Evolutionary conservation across 2,329 filamentous ascomycete genomes (phyloP).

Genomic region (Phialophora macrospora): DNA sequence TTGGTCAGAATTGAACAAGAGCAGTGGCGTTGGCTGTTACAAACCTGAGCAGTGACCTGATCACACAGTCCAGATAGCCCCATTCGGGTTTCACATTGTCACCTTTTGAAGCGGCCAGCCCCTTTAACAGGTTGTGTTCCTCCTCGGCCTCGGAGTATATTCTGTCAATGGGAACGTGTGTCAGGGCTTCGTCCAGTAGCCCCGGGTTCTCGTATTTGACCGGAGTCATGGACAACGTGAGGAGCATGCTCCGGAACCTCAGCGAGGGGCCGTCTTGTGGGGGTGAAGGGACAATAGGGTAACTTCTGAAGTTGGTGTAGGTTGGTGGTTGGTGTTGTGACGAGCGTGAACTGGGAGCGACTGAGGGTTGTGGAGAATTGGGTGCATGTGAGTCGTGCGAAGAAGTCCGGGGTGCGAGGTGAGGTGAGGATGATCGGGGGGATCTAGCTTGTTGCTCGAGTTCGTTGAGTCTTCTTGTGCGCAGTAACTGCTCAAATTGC

Average conservation of each 20-base stretch:
- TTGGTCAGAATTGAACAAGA: conserved; percentile 23
- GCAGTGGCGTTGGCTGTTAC: conserved; percentile 42
- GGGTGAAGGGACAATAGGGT: conserved; percentile 74
- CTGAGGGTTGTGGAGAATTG: conserved; percentile 39
- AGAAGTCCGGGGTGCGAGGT: conserved; percentile 30
- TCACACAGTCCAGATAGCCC: conserved; percentile 97
- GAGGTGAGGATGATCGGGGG: conserved; percentile 49
- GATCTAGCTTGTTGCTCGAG: conserved; percentile 68
- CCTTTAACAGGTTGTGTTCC: conserved; percentile 83
- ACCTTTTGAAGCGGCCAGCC: conserved; percentile 85
- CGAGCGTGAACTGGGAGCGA: conserved; percentile 43
- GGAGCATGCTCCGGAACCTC: conserved; percentile 79
- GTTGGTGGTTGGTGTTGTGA: conserved; percentile 55
- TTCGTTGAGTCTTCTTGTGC: conserved; percentile 84
- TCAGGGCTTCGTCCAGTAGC: conserved; percentile 86
- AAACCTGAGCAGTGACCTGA: conserved; percentile 81
- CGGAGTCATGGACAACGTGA: conserved; percentile 84
- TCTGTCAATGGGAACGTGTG: conserved; percentile 82
- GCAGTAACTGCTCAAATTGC: conserved; percentile 84
- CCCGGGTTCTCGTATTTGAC: conserved; percentile 97
- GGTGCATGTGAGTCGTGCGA: conserved; percentile 36
- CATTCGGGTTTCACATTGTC: conserved; percentile 80
- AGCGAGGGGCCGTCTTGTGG: conserved; percentile 73
- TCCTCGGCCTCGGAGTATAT: conserved; percentile 95
- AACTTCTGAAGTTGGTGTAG: conserved; percentile 65